These are phyloP conservation scores for Sporothrix brasiliensis DNA, from an alignment of 2,329 filamentous ascomycete species.

Conservation along the genomic window DNA sequence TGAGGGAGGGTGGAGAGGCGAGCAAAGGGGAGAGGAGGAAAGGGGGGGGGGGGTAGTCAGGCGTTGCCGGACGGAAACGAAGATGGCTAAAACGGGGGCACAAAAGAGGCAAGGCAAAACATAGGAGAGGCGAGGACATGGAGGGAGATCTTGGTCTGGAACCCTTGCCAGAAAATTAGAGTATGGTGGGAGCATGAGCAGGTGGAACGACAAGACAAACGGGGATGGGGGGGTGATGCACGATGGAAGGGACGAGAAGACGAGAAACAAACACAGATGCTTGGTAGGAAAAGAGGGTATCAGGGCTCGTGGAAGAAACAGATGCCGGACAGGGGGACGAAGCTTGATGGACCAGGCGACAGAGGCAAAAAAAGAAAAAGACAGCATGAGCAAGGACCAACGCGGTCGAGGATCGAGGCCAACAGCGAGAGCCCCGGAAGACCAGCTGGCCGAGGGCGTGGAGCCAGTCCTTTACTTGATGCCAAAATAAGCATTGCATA, in stretches of 20 bases:
- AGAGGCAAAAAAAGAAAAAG: background rate
- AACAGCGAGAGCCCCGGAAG: conserved; percentile 1
- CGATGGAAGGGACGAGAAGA: background rate
- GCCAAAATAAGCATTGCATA: conserved; percentile 14
- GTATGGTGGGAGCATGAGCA: conserved; percentile 7
- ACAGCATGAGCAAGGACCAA: conserved; percentile 6
- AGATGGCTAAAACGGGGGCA: conserved; percentile 41
- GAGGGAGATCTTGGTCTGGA: conserved; percentile 23
- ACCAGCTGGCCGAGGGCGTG: conserved; percentile 25
- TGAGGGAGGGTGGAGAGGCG: conserved; percentile 37
- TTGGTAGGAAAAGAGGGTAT: background rate
- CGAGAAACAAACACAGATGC: conserved; percentile 29
- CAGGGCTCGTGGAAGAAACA: conserved; percentile 20
- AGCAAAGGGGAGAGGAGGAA: conserved; percentile 29
- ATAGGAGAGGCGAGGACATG: background rate
- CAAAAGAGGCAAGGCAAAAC: conserved; percentile 25
- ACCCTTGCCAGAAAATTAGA: conserved; percentile 23
- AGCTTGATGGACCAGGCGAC: background rate
- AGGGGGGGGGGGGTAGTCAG: conserved; percentile 47
- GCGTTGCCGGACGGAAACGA: conserved; percentile 40
- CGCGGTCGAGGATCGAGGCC: background rate
- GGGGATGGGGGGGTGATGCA: conserved; percentile 4
- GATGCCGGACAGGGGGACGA: conserved; percentile 18
- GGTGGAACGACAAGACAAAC: background rate
- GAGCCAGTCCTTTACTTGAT: background rate